phyloP scores from a whole-genome alignment of 208 protist genomes.

The Crithidia fasciculata region DNA sequence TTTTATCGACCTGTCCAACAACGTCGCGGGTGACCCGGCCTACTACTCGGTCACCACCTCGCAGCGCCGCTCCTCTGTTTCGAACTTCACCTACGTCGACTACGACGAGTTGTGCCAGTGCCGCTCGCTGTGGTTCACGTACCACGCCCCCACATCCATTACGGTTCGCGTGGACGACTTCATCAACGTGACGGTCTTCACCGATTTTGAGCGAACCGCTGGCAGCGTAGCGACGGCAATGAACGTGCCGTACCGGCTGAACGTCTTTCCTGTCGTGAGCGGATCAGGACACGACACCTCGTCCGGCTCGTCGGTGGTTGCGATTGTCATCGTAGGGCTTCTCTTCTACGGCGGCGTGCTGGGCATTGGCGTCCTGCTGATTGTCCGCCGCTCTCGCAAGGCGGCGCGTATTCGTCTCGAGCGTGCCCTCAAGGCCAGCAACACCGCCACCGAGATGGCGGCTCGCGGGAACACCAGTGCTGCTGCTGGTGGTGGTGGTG shows the following conservation, averaged over 20 bases:
- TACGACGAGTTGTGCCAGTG: constrained; percentile 35
- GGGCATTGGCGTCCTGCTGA: constrained; percentile 29
- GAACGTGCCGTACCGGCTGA: constrained; percentile 41
- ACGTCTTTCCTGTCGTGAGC: constrained; percentile 36
- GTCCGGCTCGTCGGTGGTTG: constrained; percentile 11
- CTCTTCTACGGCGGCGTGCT: constrained; percentile 56
- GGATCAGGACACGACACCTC: constrained; percentile 18
- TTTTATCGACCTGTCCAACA: constrained; percentile 49
- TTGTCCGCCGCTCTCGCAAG: constrained; percentile 38
- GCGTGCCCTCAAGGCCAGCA: constrained; percentile 29
- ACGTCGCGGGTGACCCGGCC: constrained; percentile 44
- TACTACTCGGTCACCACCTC: constrained; percentile 45
- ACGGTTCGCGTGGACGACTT: constrained; percentile 38
- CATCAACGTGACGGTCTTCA: constrained; percentile 43
- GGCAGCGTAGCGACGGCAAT: constrained; percentile 13
- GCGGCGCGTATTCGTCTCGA: constrained; percentile 37
- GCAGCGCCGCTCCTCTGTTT: constrained; percentile 30
- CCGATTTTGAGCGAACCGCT: constrained; percentile 14
- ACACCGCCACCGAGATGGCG: constrained; percentile 7
- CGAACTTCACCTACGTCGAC: constrained; percentile 44
- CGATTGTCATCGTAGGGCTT: constrained; percentile 45
- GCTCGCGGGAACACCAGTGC: background rate
- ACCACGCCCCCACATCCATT: constrained; percentile 40
- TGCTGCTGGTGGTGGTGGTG: background rate
- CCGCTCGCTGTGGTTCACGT: constrained; percentile 45